Conservation (phyloP, 1,139 yeast genomes). For the Pichia sp. region DNA sequence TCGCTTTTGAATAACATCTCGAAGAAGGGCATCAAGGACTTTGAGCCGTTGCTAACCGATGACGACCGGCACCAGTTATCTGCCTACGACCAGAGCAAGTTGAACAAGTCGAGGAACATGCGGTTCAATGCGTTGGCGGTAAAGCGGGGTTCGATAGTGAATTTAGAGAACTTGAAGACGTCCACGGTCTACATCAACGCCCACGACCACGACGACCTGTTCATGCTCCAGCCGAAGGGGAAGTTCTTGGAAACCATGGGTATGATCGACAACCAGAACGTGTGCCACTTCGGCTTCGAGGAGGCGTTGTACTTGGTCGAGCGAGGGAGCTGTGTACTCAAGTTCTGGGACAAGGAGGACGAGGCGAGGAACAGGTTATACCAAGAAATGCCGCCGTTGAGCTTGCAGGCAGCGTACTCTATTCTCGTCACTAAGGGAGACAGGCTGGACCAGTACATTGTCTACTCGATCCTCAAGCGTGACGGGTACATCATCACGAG, state of each 20-base stretch:
- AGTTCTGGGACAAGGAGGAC: constrained; percentile 30
- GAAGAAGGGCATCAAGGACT: constrained; percentile 75
- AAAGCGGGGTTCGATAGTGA: constrained; percentile 42
- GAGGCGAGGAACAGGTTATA: constrained; percentile 24
- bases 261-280: constrained; percentile 42
- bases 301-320: constrained; percentile 78
- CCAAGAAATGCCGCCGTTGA: constrained; percentile 40
- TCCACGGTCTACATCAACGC: constrained; percentile 44
- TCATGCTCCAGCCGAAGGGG: constrained; percentile 62
- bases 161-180: constrained; percentile 29
- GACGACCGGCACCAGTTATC: constrained; percentile 50
- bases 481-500: constrained; percentile 68
- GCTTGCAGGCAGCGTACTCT: constrained; percentile 64
- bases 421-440: constrained; percentile 40
- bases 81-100: constrained; percentile 45
- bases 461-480: constrained; percentile 71
- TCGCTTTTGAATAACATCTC: constrained; percentile 35
- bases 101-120: constrained; percentile 55
- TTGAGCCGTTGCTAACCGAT: constrained; percentile 48
- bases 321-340: constrained; percentile 71
- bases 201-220: constrained; percentile 24
- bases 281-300: constrained; percentile 45
- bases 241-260: constrained; percentile 76
- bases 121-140: constrained; percentile 68
- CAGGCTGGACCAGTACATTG: constrained; percentile 57